Evolutionary conservation across 495 filamentous ascomycete genomes (phyloP).

Genomic region (Hypoxylon fragiforme): DNA sequence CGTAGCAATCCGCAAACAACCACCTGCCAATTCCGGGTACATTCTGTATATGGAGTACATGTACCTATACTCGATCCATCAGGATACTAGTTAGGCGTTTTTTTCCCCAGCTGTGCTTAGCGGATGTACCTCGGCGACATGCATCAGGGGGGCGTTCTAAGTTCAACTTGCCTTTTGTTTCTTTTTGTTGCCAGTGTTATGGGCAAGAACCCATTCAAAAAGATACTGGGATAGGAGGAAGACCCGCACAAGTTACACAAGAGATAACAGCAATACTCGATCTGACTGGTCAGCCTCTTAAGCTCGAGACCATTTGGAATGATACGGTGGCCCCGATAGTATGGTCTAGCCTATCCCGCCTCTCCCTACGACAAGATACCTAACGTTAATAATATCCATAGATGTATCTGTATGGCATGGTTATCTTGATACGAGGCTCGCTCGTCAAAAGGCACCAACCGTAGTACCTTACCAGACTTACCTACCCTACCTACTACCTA

Average conservation of each 20-base stretch:
- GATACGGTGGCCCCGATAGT: slow-evolving; percentile 27
- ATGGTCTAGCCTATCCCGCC: slow-evolving; percentile 6
- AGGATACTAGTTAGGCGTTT: background rate
- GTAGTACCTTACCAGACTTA: too few relatives aligned
- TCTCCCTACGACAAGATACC: slow-evolving; percentile 11
- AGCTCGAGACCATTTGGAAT: slow-evolving; percentile 24
- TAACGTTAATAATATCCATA: slow-evolving; percentile 11
- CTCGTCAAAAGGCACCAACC: too few relatives aligned
- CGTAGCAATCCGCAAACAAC: slow-evolving; percentile 20
- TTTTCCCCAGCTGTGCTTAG: slow-evolving; percentile 22
- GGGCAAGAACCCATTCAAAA: background rate
- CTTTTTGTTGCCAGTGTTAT: background rate
- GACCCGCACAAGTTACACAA: slow-evolving; percentile 19
- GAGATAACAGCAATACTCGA: slow-evolving; percentile 19
- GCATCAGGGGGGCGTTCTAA: slow-evolving; percentile 6
- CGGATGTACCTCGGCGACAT: slow-evolving; percentile 32
- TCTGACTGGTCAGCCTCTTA: slow-evolving; percentile 17
- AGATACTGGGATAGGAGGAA: background rate
- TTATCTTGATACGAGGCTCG: too few relatives aligned
- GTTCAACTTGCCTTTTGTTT: slow-evolving; percentile 4
- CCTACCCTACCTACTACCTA: background rate
- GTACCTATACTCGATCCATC: background rate
- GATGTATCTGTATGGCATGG: slow-evolving; percentile 9
- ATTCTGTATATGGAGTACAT: background rate
- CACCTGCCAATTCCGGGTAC: slow-evolving; percentile 23